Evolutionary conservation across 2,329 filamentous ascomycete genomes (phyloP).

Genomic region (Colletotrichum coccodes): DNA sequence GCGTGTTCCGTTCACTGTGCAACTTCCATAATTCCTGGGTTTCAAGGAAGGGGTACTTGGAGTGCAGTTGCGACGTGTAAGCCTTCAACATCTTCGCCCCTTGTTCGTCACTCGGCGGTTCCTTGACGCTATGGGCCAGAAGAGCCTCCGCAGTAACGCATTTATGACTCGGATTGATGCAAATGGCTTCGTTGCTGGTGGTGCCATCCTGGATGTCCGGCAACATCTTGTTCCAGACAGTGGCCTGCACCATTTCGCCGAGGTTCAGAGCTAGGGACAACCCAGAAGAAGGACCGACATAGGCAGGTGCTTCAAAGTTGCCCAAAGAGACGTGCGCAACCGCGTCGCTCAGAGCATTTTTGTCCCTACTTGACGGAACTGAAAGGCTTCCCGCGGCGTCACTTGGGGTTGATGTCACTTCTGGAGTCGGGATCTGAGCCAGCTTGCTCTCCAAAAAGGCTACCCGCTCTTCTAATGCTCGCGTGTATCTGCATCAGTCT

Average conservation of each 20-base stretch:
- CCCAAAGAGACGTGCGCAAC: constrained; percentile 60
- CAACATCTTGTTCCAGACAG: constrained; percentile 63
- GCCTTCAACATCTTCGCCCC: constrained; percentile 54
- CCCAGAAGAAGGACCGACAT: constrained; percentile 55
- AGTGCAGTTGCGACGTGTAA: constrained; percentile 57
- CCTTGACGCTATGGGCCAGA: constrained; percentile 49
- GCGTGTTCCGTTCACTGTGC: constrained; percentile 50
- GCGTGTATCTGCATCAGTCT: constrained; percentile 47
- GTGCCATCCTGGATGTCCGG: constrained; percentile 29
- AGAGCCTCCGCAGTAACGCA: constrained; percentile 51
- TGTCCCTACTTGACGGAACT: constrained; percentile 25
- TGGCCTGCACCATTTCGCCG: constrained; percentile 63
- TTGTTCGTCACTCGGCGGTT: constrained; percentile 57
- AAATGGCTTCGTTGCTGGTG: constrained; percentile 20
- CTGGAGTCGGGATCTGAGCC: constrained; percentile 27
- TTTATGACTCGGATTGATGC: constrained; percentile 4
- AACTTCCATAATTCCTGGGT: constrained; percentile 54
- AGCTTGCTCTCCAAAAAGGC: constrained; percentile 49
- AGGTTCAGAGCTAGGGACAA: constrained; percentile 59
- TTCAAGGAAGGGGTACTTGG: constrained; percentile 61
- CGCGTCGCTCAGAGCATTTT: constrained; percentile 49
- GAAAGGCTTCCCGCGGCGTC: background rate
- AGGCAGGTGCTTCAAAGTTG: constrained; percentile 55
- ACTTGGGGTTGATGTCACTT: background rate
- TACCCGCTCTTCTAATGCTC: constrained; percentile 52